These are phyloP conservation scores for Cystoisospora suis DNA, from an alignment of 169 alveolate genomes.

Conservation along the genomic window DNA sequence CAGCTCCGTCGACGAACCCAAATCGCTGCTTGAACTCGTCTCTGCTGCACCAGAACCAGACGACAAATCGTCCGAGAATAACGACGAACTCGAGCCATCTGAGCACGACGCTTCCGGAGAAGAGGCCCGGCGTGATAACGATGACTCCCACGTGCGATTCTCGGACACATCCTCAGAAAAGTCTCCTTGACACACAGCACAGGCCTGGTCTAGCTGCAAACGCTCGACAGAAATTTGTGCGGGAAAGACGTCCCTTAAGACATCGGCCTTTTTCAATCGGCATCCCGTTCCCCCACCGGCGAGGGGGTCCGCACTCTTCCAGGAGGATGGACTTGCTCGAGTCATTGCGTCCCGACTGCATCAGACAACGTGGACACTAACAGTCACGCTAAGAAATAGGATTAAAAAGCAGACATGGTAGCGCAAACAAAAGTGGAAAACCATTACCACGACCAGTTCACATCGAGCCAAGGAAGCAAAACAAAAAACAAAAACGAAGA, in stretches of 20 bases:
- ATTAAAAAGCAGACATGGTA: too few species aligned
- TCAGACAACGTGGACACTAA: too few species aligned
- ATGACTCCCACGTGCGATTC: not conserved
- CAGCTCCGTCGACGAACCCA: not conserved
- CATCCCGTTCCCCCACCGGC: too few species aligned
- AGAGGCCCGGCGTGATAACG: not conserved
- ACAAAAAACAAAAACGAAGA: too few species aligned
- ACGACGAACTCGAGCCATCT: not conserved
- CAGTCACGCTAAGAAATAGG: too few species aligned
- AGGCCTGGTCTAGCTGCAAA: not conserved
- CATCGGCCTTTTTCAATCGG: not conserved
- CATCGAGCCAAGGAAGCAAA: too few species aligned
- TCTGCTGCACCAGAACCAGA: constrained; percentile 14
- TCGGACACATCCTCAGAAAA: not conserved
- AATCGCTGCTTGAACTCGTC: not conserved
- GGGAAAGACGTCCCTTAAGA: constrained; percentile 11
- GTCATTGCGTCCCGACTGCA: too few species aligned
- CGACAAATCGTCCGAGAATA: not conserved
- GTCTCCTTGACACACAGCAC: constrained; percentile 8
- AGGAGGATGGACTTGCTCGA: too few species aligned
- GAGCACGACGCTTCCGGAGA: not conserved
- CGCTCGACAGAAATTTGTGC: not conserved
- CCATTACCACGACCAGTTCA: too few species aligned
- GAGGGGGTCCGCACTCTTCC: too few species aligned
- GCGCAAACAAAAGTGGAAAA: too few species aligned